phyloP scores from a whole-genome alignment of 2,329 filamentous ascomycete species.

The Phaeosphaeriaceae sp. region DNA sequence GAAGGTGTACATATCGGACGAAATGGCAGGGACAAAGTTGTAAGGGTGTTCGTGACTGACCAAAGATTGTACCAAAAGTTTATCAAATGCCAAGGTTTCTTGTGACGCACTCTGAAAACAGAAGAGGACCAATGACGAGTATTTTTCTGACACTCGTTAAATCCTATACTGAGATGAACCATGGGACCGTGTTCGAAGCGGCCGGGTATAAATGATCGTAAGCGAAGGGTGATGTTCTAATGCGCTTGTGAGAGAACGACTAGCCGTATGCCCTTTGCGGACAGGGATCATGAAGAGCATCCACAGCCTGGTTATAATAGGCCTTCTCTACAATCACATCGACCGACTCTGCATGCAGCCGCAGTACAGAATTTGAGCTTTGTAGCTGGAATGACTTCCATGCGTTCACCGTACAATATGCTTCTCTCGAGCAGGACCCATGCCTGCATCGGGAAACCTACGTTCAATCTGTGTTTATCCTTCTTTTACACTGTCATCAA shows the following conservation, averaged over 20 bases:
- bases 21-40: conserved; percentile 2
- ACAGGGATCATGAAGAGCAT: conserved; percentile 30
- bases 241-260: too few relatives aligned
- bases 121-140: neutral
- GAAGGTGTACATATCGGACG: neutral
- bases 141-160: neutral
- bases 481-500: conserved; percentile 46
- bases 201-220: neutral
- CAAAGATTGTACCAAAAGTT: neutral
- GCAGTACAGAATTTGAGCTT: conserved; percentile 26
- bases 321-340: conserved; percentile 23
- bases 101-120: neutral
- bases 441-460: conserved; percentile 48
- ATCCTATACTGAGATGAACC: neutral
- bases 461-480: conserved; percentile 42
- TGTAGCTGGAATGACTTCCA: conserved; percentile 32
- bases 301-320: conserved; percentile 41
- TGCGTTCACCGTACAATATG: conserved; percentile 44
- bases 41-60: neutral
- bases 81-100: neutral
- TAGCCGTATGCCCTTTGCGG: too few relatives aligned
- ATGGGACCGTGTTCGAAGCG: neutral
- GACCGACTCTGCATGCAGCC: conserved; percentile 25
- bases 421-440: conserved; percentile 49
- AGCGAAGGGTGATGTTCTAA: neutral